phyloP scores from a whole-genome alignment of 192 early-diverging fungal species.

The Coemansia guatemalensis region DNA sequence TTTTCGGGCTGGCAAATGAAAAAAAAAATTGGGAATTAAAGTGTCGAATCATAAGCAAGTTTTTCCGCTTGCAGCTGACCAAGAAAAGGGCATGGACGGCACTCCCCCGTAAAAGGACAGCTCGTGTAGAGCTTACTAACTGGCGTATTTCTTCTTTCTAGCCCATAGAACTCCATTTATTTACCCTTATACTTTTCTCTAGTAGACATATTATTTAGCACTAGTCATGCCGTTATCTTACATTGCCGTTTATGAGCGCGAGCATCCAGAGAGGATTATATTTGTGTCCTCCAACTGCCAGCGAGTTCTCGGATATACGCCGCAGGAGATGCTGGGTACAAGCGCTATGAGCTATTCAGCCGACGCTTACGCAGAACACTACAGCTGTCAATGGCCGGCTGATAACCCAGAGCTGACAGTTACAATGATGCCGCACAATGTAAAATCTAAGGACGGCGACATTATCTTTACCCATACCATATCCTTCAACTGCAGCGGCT shows the following conservation, averaged over 20 bases:
- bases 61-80: neutral
- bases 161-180: neutral
- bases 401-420: slow-evolving; percentile 51
- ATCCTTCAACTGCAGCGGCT: slow-evolving; percentile 42
- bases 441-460: slow-evolving; percentile 21
- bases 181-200: neutral
- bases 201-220: neutral
- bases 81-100: neutral
- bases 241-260: slow-evolving; percentile 36
- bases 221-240: slow-evolving; percentile 36
- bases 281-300: slow-evolving; percentile 39
- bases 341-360: slow-evolving; percentile 38
- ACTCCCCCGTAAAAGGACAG: too few relatives aligned
- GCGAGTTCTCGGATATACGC: slow-evolving; percentile 34
- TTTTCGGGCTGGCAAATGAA: neutral
- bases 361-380: slow-evolving; percentile 44
- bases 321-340: slow-evolving; percentile 42
- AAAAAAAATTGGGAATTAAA: neutral
- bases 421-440: slow-evolving; percentile 44
- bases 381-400: slow-evolving; percentile 48
- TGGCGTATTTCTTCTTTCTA: neutral
- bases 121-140: too few relatives aligned
- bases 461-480: slow-evolving; percentile 29
- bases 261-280: slow-evolving; percentile 32
- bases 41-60: neutral